Base-by-base conservation (phyloP, 306 rosid species). In the Dryas octopetala region DNA sequence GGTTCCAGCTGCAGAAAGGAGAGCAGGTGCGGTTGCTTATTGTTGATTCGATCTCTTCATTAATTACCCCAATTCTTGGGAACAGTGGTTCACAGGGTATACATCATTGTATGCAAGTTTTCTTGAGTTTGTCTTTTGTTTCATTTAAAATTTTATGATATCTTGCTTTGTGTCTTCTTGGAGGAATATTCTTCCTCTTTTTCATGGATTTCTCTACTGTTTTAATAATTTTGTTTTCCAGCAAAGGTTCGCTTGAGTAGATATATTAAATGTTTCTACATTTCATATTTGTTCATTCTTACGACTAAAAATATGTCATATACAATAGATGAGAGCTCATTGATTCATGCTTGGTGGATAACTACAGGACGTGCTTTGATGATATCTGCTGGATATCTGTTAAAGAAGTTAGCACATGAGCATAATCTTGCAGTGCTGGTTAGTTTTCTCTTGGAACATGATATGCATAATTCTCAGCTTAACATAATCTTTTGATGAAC, bases 51-150 rank as follows among this genome's bases (percentile, higher is more conserved):
- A 80, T 93, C 77, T 91, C 98, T 66, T 89, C 98, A 51, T 81
- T 93, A 72, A 84, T 93, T 64, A 83, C 94, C 59, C 98, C 96
- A 48, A 82, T 93, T 84, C 97, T 93, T 70, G 93, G 96, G 75
- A 90, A 91, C 73, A 55, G 86, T 78, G 84, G 90, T 82, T 88
- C 90, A 76, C 96, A 89, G 79, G 98, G 97, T 93, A 89, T 19
- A 19, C 70, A 68, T 78, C 66, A 77, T 86, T 77, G 66, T 76
- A 68, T 70, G 40, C 46, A 63, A 7, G 69, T 61, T 6, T 9
- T 61, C 41, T 60, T 70, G 45, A 68, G 73, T 62, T 50, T 59
- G 19, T 28, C 0, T 5, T 68, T 49, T 5, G 6, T 28, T 68
- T 38, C 16, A 49, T 1, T 53, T 9, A 11, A 10, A 11, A 0